phyloP scores from a whole-genome alignment of 371 early-diverging fungal genomes.

The Mucor mucedo region DNA sequence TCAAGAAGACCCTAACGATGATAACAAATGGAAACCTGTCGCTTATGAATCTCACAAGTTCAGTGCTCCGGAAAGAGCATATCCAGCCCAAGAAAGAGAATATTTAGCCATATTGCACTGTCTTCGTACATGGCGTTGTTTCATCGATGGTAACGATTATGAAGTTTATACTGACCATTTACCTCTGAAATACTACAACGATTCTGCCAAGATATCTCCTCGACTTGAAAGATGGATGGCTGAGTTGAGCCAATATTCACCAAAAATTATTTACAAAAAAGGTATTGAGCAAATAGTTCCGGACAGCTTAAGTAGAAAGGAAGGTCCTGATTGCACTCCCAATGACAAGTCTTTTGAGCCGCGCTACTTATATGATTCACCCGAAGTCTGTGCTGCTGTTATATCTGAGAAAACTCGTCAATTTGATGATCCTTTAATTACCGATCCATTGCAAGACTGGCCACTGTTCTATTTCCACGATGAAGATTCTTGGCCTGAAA shows the following conservation, averaged over 20 bases:
- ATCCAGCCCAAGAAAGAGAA: conserved; percentile 44
- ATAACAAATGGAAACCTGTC: conserved; percentile 5
- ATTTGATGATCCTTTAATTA: too few species aligned
- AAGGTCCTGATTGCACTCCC: too few species aligned
- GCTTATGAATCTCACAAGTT: conserved; percentile 37
- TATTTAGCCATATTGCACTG: conserved; percentile 38
- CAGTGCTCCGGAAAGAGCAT: conserved; percentile 27
- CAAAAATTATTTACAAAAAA: too few species aligned
- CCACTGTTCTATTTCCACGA: background rate
- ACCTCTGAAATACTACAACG: conserved; percentile 27
- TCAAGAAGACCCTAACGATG: conserved; percentile 23
- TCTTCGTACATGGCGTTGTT: conserved; percentile 36
- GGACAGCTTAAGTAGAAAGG: too few species aligned
- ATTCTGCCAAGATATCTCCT: conserved; percentile 30
- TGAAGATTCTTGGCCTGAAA: background rate
- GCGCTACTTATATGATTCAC: too few species aligned
- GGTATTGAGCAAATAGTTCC: too few species aligned
- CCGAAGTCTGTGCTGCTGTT: too few species aligned
- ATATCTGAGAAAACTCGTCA: too few species aligned
- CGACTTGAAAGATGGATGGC: conserved; percentile 29
- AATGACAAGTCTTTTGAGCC: too few species aligned
- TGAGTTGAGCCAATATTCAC: too few species aligned
- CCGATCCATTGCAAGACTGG: background rate
- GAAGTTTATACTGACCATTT: conserved; percentile 33
- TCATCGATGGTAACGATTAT: conserved; percentile 29